These are phyloP conservation scores for Chimonanthus praecox DNA, from an alignment of 164 flowering plant species.

Conservation along the genomic window DNA sequence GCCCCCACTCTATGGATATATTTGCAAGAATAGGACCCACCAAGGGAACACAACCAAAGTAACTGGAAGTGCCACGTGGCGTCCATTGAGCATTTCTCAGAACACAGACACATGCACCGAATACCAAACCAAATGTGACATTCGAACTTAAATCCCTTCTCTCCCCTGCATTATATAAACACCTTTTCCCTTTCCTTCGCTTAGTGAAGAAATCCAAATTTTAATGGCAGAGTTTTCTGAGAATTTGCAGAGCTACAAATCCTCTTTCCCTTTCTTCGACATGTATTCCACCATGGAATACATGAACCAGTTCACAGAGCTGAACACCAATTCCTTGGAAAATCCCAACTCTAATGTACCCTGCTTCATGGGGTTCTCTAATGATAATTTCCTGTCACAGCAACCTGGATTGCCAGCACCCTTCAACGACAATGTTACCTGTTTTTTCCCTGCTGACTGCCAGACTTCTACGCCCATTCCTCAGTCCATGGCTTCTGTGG, in stretches of 20 bases:
- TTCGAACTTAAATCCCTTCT: background rate
- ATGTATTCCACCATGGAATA: conserved; percentile 33
- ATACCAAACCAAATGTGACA: background rate
- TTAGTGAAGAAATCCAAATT: conserved; percentile 5
- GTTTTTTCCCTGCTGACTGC: conserved; percentile 2
- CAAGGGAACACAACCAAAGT: conserved; percentile 7
- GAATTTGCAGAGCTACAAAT: conserved; percentile 26
- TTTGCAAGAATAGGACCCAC: conserved; percentile 3
- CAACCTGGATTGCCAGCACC: conserved; percentile 17
- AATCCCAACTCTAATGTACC: conserved; percentile 15
- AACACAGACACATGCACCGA: conserved; percentile 6
- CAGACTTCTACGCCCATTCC: conserved; percentile 12
- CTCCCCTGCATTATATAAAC: conserved; percentile 10
- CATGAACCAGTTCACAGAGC: conserved; percentile 18
- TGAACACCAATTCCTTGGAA: conserved; percentile 13
- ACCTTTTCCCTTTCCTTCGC: background rate
- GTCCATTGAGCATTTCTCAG: background rate
- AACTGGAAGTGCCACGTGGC: conserved; percentile 14
- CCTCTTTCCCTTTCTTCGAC: conserved; percentile 22
- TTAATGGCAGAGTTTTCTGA: conserved; percentile 26
- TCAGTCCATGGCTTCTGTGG: conserved; percentile 14
- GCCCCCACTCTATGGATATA: conserved; percentile 3
- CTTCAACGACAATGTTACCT: conserved; percentile 6
- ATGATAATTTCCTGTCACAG: conserved; percentile 18
- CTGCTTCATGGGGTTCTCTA: conserved; percentile 19